A percentile compares a stretch with the other conserved stretches of the same genome.
Evolutionary conservation across 768 basidiomycete species (phyloP).

Genomic region (Podaxis sp.): DNA sequence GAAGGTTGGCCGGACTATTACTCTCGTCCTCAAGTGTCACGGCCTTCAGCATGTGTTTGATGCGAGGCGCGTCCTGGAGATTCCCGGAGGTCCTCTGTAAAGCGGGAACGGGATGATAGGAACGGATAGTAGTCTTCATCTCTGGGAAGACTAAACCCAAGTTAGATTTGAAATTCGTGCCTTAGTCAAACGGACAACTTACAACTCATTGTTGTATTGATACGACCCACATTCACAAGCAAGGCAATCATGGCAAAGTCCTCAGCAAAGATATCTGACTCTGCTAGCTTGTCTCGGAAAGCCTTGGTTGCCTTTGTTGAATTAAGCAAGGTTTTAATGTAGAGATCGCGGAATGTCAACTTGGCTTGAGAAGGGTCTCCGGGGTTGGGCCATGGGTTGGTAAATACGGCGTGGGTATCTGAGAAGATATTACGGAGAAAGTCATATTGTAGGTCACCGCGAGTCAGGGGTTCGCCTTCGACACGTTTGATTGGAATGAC

Average conservation of each 20-base stretch:
- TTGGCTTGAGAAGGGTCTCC: conserved; percentile 24
- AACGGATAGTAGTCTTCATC: conserved; percentile 74
- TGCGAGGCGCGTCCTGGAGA: conserved; percentile 75
- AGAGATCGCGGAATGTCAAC: conserved; percentile 63
- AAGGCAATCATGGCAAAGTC: conserved; percentile 77
- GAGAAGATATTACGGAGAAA: conserved; percentile 76
- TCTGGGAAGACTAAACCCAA: conserved; percentile 63
- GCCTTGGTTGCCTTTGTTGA: conserved; percentile 69
- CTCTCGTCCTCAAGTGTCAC: conserved; percentile 48
- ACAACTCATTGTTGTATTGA: conserved; percentile 87
- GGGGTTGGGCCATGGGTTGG: conserved; percentile 38
- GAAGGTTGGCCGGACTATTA: conserved; percentile 46
- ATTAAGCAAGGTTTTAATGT: conserved; percentile 46
- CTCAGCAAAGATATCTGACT: conserved; percentile 53
- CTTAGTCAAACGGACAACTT: conserved; percentile 26
- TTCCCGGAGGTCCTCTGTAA: conserved; percentile 69
- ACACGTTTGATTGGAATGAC: conserved; percentile 46
- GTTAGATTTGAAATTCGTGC: conserved; percentile 8
- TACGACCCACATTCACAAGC: conserved; percentile 74
- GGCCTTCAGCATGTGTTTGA: conserved; percentile 72
- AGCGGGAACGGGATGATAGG: conserved; percentile 76
- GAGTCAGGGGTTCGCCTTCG: conserved; percentile 66
- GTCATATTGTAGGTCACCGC: conserved; percentile 75
- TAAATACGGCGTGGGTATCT: conserved; percentile 57
- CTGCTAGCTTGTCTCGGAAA: conserved; percentile 69